A percentile compares a stretch with the other conserved stretches of the same genome.
Conservation (phyloP, 2,329 filamentous ascomycete species). For the Trichoderma oligosporum region DNA sequence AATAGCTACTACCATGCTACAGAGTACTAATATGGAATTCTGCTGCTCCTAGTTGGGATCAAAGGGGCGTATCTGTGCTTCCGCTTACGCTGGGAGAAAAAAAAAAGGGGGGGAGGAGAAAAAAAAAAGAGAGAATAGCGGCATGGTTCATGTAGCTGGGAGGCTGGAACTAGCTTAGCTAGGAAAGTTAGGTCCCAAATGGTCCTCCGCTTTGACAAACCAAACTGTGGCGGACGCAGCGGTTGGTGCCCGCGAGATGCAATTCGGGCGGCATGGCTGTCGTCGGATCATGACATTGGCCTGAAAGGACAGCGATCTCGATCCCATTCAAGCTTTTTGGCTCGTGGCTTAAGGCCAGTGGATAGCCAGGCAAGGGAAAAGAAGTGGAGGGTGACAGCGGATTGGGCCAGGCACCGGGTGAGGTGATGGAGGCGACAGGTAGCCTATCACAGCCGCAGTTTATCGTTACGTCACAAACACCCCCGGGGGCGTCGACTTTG, state of each 20-base stretch:
- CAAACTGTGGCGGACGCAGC: neutral
- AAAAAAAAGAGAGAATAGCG: neutral
- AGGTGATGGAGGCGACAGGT: neutral
- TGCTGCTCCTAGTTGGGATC: neutral
- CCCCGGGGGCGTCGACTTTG: constrained; percentile 28
- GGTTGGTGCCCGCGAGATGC: neutral
- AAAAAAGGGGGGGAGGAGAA: neutral
- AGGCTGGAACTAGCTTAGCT: constrained; percentile 8
- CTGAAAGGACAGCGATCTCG: constrained; percentile 27
- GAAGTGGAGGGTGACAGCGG: constrained; percentile 6
- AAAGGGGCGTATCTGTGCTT: neutral
- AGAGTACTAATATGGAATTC: neutral
- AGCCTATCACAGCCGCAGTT: constrained; percentile 16
- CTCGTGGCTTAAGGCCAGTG: constrained; percentile 16
- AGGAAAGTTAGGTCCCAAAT: neutral
- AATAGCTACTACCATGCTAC: neutral
- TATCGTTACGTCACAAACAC: constrained; percentile 20
- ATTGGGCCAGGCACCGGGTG: constrained; percentile 18
- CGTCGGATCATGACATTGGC: constrained; percentile 6
- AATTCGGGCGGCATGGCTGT: constrained; percentile 3
- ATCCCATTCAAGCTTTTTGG: constrained; percentile 25
- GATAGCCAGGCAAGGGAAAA: constrained; percentile 15
- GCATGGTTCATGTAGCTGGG: constrained; percentile 11
- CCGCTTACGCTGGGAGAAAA: neutral
- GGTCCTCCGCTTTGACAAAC: neutral